Evolutionary conservation across 768 basidiomycete species (phyloP).

Genomic region (Lepiota brunneoincarnata): DNA sequence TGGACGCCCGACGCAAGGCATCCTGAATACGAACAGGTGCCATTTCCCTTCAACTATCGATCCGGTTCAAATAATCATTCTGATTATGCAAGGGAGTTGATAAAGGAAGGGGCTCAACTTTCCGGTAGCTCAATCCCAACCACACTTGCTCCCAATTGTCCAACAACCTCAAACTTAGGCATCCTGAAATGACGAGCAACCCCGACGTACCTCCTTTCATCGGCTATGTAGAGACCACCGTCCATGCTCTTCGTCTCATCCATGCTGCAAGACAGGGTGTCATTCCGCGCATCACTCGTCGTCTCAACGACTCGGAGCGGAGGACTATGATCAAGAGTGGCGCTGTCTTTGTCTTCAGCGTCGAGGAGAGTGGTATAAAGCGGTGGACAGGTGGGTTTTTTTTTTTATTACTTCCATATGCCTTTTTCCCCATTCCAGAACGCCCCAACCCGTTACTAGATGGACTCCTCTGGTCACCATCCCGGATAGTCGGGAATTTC

Average conservation of each 20-base stretch:
- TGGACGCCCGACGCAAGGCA: slow-evolving; percentile 36
- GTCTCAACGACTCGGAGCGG: slow-evolving; percentile 81
- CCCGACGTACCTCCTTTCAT: slow-evolving; percentile 65
- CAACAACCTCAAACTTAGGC: slow-evolving; percentile 55
- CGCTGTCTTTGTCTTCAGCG: slow-evolving; percentile 86
- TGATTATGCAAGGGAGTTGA: slow-evolving; percentile 40
- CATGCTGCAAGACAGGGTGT: slow-evolving; percentile 78
- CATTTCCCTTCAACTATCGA: slow-evolving; percentile 26
- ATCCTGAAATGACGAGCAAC: slow-evolving; percentile 46
- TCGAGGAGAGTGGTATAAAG: slow-evolving; percentile 86
- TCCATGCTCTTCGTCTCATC: slow-evolving; percentile 79
- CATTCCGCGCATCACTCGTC: slow-evolving; percentile 79
- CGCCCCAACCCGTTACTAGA: slow-evolving; percentile 29
- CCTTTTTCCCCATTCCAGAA: slow-evolving; percentile 15
- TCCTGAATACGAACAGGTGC: slow-evolving; percentile 16
- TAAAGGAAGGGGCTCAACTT: slow-evolving; percentile 39
- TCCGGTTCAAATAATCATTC: slow-evolving; percentile 24
- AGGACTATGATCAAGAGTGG: slow-evolving; percentile 59
- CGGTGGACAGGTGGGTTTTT: slow-evolving; percentile 68
- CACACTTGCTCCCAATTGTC: slow-evolving; percentile 46
- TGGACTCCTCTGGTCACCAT: slow-evolving; percentile 77
- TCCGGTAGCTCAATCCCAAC: slow-evolving; percentile 41
- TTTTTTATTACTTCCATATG: slow-evolving; percentile 3
- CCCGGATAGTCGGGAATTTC: slow-evolving; percentile 82
- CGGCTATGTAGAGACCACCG: slow-evolving; percentile 80